These are phyloP conservation scores for Cyclaneusma minus DNA, from an alignment of 2,329 filamentous ascomycete species.

Conservation along the genomic window DNA sequence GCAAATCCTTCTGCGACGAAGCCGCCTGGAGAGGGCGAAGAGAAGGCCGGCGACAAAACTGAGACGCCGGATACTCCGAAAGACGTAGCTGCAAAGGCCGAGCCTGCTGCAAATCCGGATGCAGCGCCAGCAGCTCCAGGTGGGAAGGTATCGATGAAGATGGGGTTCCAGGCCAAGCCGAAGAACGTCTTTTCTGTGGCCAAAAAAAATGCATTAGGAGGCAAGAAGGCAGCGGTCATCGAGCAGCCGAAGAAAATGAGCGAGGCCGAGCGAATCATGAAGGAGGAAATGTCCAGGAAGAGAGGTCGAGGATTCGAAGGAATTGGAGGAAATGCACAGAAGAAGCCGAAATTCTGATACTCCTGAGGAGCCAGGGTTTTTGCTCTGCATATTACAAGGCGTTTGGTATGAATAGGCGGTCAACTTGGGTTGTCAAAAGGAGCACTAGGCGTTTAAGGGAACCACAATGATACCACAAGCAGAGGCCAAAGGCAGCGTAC, in stretches of 20 bases:
- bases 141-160: constrained; percentile 45
- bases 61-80: constrained; percentile 7
- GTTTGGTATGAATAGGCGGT: too few relatives aligned
- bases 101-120: constrained; percentile 4
- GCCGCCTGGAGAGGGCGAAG: constrained; percentile 20
- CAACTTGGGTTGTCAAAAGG: too few relatives aligned
- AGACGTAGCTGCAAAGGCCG: constrained; percentile 3
- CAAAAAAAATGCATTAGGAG: constrained; percentile 56
- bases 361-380: constrained; percentile 34
- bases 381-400: constrained; percentile 5
- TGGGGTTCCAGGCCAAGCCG: constrained; percentile 46
- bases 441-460: too few relatives aligned
- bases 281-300: constrained; percentile 63
- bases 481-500: too few relatives aligned
- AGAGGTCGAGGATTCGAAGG: constrained; percentile 33
- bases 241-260: constrained; percentile 70
- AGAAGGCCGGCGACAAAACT: too few relatives aligned
- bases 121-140: constrained; percentile 10
- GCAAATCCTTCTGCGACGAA: constrained; percentile 13
- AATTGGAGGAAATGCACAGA: constrained; percentile 29
- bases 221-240: constrained; percentile 43
- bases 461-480: too few relatives aligned
- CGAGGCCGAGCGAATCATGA: constrained; percentile 80
- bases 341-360: constrained; percentile 27
- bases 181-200: constrained; percentile 61